These are phyloP conservation scores for Bacterosira constricta DNA, from an alignment of 108 stramenopile species.

Conservation along the genomic window DNA sequence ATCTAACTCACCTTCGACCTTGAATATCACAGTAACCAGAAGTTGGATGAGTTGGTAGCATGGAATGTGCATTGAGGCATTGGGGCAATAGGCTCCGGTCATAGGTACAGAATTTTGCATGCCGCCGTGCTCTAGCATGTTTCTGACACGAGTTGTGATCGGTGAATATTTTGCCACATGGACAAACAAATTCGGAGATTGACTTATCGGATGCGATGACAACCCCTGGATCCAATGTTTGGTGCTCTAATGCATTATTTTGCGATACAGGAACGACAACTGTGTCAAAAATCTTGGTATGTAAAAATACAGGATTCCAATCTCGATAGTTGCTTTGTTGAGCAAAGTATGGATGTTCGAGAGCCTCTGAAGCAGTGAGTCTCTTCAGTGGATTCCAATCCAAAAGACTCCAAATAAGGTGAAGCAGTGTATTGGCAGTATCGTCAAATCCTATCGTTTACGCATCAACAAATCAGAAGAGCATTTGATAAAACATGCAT, in stretches of 20 bases:
- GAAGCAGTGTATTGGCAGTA: slow-evolving; percentile 62
- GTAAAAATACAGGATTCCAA: background rate
- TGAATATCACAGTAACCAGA: slow-evolving; percentile 88
- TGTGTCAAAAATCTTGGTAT: background rate
- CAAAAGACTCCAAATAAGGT: slow-evolving; percentile 81
- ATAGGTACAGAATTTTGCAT: slow-evolving; percentile 86
- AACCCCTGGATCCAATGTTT: slow-evolving; percentile 70
- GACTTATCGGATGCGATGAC: slow-evolving; percentile 51
- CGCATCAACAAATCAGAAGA: too few relatives aligned
- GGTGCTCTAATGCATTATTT: slow-evolving; percentile 71
- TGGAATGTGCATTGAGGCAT: slow-evolving; percentile 86
- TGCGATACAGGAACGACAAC: slow-evolving; percentile 48
- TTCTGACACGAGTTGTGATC: slow-evolving; percentile 85
- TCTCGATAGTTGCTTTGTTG: slow-evolving; percentile 1
- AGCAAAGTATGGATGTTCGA: slow-evolving; percentile 79
- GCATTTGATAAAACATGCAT: too few relatives aligned
- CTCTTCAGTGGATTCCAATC: slow-evolving; percentile 76
- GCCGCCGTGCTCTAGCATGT: slow-evolving; percentile 78
- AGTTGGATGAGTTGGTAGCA: slow-evolving; percentile 80
- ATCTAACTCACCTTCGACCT: slow-evolving; percentile 48
- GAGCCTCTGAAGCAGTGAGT: slow-evolving; percentile 68
- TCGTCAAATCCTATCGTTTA: slow-evolving; percentile 79
- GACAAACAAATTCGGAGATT: slow-evolving; percentile 68
- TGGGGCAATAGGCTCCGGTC: slow-evolving; percentile 69
- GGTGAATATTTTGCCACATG: slow-evolving; percentile 76